Percentiles rank a stretch among this genome's conserved stretches.
These are phyloP conservation scores for Raddia guianensis DNA, from an alignment of 176 grass and related monocot species.

Conservation along the genomic window DNA sequence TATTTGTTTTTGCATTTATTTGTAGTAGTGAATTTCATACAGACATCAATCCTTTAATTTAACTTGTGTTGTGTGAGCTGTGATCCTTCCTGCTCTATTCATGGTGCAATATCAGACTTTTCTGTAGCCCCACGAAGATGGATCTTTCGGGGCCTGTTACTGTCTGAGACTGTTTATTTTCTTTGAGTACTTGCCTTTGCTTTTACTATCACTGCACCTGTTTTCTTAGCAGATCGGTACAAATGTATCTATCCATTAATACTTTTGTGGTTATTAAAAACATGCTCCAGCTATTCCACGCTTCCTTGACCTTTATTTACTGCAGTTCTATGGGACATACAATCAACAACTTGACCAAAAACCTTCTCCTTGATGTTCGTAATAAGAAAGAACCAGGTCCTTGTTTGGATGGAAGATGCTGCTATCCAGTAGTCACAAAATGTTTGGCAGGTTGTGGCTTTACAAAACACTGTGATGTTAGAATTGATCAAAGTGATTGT, in stretches of 20 bases:
- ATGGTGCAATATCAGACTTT: background rate
- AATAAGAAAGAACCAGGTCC: constrained; percentile 47
- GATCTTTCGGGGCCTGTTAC: background rate
- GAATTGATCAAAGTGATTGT: constrained; percentile 46
- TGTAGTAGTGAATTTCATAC: background rate
- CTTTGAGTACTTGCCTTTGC: constrained; percentile 17
- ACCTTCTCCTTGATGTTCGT: constrained; percentile 38
- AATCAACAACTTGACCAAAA: constrained; percentile 40
- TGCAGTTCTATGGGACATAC: constrained; percentile 52
- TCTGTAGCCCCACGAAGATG: background rate
- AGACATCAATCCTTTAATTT: background rate
- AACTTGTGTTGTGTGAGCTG: background rate
- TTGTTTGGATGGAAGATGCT: constrained; percentile 49
- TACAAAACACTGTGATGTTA: constrained; percentile 40
- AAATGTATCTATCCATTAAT: background rate
- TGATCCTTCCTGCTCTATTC: constrained; percentile 4
- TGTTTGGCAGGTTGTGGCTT: constrained; percentile 47
- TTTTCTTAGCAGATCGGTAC: background rate
- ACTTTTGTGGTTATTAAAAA: constrained; percentile 10
- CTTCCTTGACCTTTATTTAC: constrained; percentile 41
- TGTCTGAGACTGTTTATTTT: background rate
- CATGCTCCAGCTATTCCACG: constrained; percentile 25
- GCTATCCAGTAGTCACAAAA: constrained; percentile 49
- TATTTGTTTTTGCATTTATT: background rate
- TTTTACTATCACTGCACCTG: constrained; percentile 1